Base-by-base conservation (phyloP, 768 basidiomycete species). In the Hortiboletus campestris region DNA sequence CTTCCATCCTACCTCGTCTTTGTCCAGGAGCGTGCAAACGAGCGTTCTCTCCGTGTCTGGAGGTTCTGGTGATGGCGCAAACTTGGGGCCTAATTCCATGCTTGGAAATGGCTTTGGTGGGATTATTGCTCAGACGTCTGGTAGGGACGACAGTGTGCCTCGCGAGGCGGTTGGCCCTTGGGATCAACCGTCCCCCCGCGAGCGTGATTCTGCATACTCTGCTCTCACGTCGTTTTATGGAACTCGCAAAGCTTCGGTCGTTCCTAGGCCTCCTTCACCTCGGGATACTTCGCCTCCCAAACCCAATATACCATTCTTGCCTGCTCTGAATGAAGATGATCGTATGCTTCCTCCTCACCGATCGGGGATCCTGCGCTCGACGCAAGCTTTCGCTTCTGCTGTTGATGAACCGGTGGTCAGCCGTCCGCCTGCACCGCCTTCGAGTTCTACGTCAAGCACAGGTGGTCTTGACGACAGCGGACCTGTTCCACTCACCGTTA, bases 1-100 rank as follows among this genome's bases (percentile, higher is more conserved):
- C 2, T 94, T 92, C 75, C 86, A 91, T 67, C 83, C 85, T 1
- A 80, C 86, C 1, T 76, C 76, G 2, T 17, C 65, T 9, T 28
- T 65, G 25, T 60, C 70, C 16, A 64, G 72, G 60, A 69, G 58
- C 40, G 40, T 57, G 28, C 70, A 70, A n/a, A 40, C 57, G 13
- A 56, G 56, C 29, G 44, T 68, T 51, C 58, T 72, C 19, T 63
- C 67, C 10, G 52, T 63, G 8, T 49, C 62, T 5, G 51, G 58
- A 11, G 54, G 46, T 12, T 11, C 58, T 36, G 54, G 62, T 17
- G 72, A 71, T 39, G 50, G 56, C 6, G 31, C 50, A 22, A 51
- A 42, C 22, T 31, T 42, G 1, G 63, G 63, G 28, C 38, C 61
- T 6, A 70, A 57, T 38, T 50, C 67, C 2, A 44, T 68, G n/a